Base-by-base conservation (phyloP, 768 basidiomycete genomes). In the Suillus sp. region DNA sequence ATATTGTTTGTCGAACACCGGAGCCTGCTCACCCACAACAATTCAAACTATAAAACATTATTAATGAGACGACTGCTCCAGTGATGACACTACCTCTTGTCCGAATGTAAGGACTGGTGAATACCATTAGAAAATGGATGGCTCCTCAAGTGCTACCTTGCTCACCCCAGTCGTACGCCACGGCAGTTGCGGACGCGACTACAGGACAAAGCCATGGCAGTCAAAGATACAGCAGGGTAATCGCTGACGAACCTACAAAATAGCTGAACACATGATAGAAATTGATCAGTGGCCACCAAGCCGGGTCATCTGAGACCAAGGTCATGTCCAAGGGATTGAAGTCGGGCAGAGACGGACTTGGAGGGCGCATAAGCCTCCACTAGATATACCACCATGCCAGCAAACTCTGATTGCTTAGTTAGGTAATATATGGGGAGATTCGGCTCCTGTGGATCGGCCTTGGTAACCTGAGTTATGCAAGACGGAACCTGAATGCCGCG, bases 111-210 rank as follows among this genome's bases (percentile, higher is more conserved):
- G 54, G 4, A 22, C 54, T 56, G 35, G 14, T 37, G 22, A 34
- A 56, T 9, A 35, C 51, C 11, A n/a, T 34, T 54, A 34, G 35
- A 11, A 18, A 22, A 37, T 56, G 16, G 22, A 37, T 37, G 10
- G 18, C 10, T 37, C 3, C 1, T 37, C 25, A 25, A 37, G 16
- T 18, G 16, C 8, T 10, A 37, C 9, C 35, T 37, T 4, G 16
- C 54, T 56, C 22, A 56, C 54, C 54, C 54, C 54, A 56, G 22
- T 56, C 54, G 4, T 56, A 56, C 9, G 16, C 16, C 35, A 56
- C 22, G 1, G 54, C 54, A 25, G 54, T 56, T 25, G 9, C 22
- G 14, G 54, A 56, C 37, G 54, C 54, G 14, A 56, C 54, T 56
- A 35, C 14, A 13, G 25, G 45, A 25, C 11, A 16, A 16, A 25